Percentiles rank a stretch among this genome's conserved stretches.
phyloP scores from a whole-genome alignment of 176 grass and related monocot species.

The Oryza glumipatula region DNA sequence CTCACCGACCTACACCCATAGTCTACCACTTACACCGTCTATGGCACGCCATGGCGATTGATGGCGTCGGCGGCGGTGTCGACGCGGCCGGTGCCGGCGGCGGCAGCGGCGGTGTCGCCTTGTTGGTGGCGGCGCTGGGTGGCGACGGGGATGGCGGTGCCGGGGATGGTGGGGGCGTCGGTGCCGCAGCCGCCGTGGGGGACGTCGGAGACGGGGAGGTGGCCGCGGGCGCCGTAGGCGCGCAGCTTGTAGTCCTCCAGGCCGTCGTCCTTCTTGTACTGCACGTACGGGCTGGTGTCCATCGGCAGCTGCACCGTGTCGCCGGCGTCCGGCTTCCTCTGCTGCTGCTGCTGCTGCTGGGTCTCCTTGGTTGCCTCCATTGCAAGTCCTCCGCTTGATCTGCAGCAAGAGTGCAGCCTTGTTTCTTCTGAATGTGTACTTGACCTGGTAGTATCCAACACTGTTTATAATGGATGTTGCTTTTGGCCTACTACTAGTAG shows the following conservation, averaged over 20 bases:
- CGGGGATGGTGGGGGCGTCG: conserved; percentile 65
- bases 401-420: too few species aligned
- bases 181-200: conserved; percentile 51
- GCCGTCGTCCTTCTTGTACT: conserved; percentile 43
- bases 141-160: conserved; percentile 36
- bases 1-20: too few species aligned
- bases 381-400: neutral
- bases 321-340: neutral
- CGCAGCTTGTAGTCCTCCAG: conserved; percentile 85
- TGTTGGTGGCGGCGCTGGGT: too few species aligned
- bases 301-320: conserved; percentile 54
- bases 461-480: neutral
- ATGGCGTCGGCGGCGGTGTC: conserved; percentile 29
- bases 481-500: neutral
- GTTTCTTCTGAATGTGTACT: neutral
- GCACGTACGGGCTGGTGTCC: conserved; percentile 88
- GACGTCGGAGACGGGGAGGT: conserved; percentile 61
- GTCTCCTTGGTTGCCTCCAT: conserved; percentile 51
- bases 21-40: neutral
- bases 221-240: conserved; percentile 67
- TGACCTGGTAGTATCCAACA: neutral
- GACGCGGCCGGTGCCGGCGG: too few species aligned
- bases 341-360: conserved; percentile 4
- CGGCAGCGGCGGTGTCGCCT: too few species aligned
- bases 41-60: conserved; percentile 52